These are phyloP conservation scores for Hibiscus mutabilis DNA, from an alignment of 345 rosid species.

Conservation along the genomic window DNA sequence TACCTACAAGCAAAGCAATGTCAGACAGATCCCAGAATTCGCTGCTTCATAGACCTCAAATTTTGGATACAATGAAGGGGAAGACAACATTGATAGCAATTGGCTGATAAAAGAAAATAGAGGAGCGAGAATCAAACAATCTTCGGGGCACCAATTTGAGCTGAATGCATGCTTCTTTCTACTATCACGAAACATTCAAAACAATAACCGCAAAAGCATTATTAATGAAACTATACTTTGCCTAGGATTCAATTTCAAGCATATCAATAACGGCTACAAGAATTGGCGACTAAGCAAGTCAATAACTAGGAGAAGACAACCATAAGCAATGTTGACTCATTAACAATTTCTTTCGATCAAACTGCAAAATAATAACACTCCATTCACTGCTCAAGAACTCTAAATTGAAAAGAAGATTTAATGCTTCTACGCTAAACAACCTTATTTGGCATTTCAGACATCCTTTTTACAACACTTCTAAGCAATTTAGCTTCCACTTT, in stretches of 20 bases:
- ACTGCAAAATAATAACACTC: background rate
- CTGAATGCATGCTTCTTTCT: background rate
- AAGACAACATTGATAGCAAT: background rate
- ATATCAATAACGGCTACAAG: background rate
- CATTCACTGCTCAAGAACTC: background rate
- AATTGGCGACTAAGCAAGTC: background rate
- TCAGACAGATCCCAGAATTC: no score
- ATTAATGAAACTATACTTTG: background rate
- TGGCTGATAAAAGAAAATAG: background rate
- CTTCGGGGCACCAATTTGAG: background rate
- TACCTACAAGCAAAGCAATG: conserved; percentile 23
- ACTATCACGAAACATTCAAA: background rate
- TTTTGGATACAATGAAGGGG: background rate
- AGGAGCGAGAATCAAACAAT: background rate
- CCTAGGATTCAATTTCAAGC: background rate
- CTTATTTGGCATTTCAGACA: background rate
- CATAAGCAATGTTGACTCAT: background rate
- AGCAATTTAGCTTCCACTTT: background rate
- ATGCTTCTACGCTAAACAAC: background rate
- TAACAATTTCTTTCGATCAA: background rate
- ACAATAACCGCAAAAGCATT: background rate
- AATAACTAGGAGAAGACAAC: background rate
- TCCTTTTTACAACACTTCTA: background rate
- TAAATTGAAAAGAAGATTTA: background rate
- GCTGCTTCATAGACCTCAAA: background rate